Evolutionary conservation across 2,329 filamentous ascomycete genomes (phyloP).

Genomic region (Colletotrichum siamense): DNA sequence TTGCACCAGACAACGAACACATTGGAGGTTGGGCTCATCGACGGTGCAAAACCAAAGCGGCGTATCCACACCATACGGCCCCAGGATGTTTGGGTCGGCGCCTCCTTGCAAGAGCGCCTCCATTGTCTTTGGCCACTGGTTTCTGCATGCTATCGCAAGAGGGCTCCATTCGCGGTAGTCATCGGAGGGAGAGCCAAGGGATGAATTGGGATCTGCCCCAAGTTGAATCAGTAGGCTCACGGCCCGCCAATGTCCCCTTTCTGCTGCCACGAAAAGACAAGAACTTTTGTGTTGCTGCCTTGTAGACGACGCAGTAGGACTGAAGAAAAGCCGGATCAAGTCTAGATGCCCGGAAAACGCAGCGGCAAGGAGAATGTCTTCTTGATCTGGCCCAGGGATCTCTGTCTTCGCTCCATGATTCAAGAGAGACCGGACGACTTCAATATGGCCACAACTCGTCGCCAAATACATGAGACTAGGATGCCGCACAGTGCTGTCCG

Average conservation of each 20-base stretch:
- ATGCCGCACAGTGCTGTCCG: background rate
- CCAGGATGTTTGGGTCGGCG: background rate
- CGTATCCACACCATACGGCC: background rate
- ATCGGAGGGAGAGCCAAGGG: background rate
- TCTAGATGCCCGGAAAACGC: background rate
- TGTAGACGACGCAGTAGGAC: accelerated
- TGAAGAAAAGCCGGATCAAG: background rate
- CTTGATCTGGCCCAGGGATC: accelerated
- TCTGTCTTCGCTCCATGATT: background rate
- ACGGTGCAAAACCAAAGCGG: background rate
- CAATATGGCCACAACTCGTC: background rate
- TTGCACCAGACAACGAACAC: background rate
- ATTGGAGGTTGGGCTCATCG: background rate
- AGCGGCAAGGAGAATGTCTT: background rate
- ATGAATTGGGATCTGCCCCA: background rate
- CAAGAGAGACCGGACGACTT: background rate
- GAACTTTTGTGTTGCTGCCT: background rate
- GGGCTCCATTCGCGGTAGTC: background rate
- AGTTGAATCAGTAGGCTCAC: background rate
- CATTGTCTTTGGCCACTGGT: background rate
- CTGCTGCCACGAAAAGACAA: background rate
- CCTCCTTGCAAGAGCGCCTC: background rate
- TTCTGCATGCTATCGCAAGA: background rate
- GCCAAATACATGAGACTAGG: background rate
- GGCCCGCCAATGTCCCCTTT: background rate